Evolutionary conservation across 805 yeast species (phyloP), one percentile per base, ranked within the genome.

Genomic region (Citeromyces matritensis): DNA sequence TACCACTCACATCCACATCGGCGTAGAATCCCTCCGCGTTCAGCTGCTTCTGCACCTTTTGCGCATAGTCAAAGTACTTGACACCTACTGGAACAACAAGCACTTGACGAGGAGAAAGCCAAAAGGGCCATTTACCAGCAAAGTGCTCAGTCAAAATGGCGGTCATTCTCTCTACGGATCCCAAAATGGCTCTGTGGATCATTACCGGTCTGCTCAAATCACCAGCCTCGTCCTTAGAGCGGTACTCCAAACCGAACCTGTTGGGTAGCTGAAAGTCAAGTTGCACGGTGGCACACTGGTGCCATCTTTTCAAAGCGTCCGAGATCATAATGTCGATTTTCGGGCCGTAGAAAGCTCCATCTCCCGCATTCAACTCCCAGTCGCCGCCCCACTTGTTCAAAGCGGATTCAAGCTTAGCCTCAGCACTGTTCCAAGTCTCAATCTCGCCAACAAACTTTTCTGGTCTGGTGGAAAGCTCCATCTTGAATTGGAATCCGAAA

Each of bases 81-180:
- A 81, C 93, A 50, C 95, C 96, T 45, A 91, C 96, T 44, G 98
- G 98, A 21, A 91, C 91, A 47, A 91, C 93, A 46, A 88, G 65
- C 36, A 88, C 71, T 63, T 91, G 99, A 65, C 98, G 80, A 49
- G 99, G 99, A n/a, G 97, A 86, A 53, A 91, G 69, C 98, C 98
- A 91, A 70, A 91, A 83, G 50, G 99, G 99, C 99, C 99, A 91
- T 57, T 85, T 91, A 49, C 99, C 99, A 52, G 86, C 95, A 61
- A 68, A 91, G 64, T 91, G 98, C 61, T 91, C 99, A 37, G 94
- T 86, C 57, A 91, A 73, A 46, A 91, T 88, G 40, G 96, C 98
- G 40, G 95, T 82, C 97, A 91, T 86, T 69, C 99, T 82, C 69
- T 91, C 99, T 38, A 91, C 93, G 29, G 95, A 83, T 44, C 99